Evolutionary conservation across 2,329 filamentous ascomycete genomes (phyloP).

Genomic region (Scopulariopsis brevicaulis): DNA sequence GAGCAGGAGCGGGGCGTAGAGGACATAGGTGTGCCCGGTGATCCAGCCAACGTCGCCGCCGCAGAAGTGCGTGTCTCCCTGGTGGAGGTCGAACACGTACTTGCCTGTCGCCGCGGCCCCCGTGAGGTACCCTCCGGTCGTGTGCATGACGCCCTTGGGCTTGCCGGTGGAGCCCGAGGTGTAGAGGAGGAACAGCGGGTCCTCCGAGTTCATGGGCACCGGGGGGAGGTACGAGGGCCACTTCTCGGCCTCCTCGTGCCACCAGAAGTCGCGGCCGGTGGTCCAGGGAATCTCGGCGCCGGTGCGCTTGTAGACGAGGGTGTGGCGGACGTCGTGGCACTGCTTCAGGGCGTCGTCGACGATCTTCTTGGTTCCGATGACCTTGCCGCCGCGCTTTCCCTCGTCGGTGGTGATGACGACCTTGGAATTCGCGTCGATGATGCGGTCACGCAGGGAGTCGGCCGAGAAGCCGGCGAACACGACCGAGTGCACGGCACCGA

Average conservation of each 20-base stretch:
- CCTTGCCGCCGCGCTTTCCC: slow-evolving; percentile 93
- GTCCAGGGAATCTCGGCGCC: slow-evolving; percentile 93
- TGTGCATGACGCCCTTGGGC: slow-evolving; percentile 98
- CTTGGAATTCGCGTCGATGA: slow-evolving; percentile 80
- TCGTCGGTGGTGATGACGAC: slow-evolving; percentile 96
- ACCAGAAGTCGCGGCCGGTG: slow-evolving; percentile 83
- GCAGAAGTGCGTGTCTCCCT: slow-evolving; percentile 90
- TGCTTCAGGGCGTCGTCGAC: slow-evolving; percentile 96
- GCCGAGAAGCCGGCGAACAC: slow-evolving; percentile 97
- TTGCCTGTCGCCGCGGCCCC: slow-evolving; percentile 91
- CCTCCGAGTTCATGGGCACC: slow-evolving; percentile 82
- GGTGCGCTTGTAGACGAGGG: slow-evolving; percentile 90
- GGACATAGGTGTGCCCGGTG: slow-evolving; percentile 95
- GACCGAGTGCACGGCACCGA: slow-evolving; percentile 93
- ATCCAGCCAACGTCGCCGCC: slow-evolving; percentile 99
- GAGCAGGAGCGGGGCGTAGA: slow-evolving; percentile 87
- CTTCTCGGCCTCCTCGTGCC: slow-evolving; percentile 97
- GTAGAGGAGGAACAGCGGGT: slow-evolving; percentile 94
- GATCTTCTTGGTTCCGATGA: slow-evolving; percentile 98
- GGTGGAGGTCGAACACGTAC: slow-evolving; percentile 97
- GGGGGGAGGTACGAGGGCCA: slow-evolving; percentile 88
- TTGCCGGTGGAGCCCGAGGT: slow-evolving; percentile 97
- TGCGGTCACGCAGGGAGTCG: slow-evolving; percentile 89
- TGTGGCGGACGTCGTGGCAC: slow-evolving; percentile 77
- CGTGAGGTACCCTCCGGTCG: slow-evolving; percentile 87